These are phyloP conservation scores for Pisolithus orientalis DNA, from an alignment of 768 basidiomycete genomes.

Conservation along the genomic window DNA sequence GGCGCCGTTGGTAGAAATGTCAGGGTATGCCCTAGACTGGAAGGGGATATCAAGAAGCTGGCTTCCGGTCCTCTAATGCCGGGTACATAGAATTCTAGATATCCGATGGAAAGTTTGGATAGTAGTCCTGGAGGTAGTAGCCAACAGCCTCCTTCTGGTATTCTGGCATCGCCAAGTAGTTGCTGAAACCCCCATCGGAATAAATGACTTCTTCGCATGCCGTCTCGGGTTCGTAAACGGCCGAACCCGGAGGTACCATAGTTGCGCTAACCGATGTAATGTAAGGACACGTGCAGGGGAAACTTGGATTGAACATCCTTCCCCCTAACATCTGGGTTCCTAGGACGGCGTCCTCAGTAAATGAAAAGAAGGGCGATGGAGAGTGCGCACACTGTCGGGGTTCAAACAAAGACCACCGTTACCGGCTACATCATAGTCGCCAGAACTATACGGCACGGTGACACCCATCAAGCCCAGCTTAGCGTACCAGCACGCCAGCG, in stretches of 20 bases:
- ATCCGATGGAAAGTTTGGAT: constrained; percentile 23
- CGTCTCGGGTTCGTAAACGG: constrained; percentile 24
- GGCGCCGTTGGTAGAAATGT: constrained; percentile 26
- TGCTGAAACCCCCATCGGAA: constrained; percentile 34
- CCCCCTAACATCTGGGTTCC: constrained; percentile 20
- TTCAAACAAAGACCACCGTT: constrained; percentile 25
- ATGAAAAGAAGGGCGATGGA: neutral
- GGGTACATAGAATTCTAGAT: constrained; percentile 22
- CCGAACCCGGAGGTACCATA: constrained; percentile 31
- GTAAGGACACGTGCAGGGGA: constrained; percentile 40
- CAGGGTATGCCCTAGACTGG: constrained; percentile 13
- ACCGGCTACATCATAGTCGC: constrained; percentile 41
- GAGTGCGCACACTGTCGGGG: constrained; percentile 14
- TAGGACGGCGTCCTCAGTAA: constrained; percentile 4
- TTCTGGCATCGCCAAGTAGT: constrained; percentile 34
- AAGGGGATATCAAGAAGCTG: too few relatives aligned
- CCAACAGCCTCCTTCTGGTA: constrained; percentile 35
- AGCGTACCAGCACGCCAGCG: constrained; percentile 40
- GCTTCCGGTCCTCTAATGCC: neutral
- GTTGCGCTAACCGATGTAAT: constrained; percentile 40
- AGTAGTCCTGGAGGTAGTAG: constrained; percentile 14
- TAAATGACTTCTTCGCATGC: constrained; percentile 26
- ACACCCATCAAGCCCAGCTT: constrained; percentile 37
- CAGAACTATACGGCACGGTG: constrained; percentile 40
- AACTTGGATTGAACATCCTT: constrained; percentile 34